Evolutionary conservation across 768 basidiomycete species (phyloP).

Genomic region (Pleurotus citrinopileatus): DNA sequence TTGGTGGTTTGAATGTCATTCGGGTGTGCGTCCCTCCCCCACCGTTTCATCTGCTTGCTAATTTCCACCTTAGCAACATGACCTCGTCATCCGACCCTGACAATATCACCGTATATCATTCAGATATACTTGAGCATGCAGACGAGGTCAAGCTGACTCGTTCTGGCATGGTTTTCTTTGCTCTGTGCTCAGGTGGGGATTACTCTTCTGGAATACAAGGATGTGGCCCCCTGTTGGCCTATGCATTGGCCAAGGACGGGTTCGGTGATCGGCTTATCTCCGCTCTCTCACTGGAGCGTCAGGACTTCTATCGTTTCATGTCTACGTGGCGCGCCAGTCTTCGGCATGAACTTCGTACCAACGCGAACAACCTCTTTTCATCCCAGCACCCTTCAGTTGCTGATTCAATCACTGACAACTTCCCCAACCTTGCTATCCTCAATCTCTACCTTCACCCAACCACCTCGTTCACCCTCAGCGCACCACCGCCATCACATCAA

Average conservation of each 20-base stretch:
- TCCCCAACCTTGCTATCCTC: conserved; percentile 32
- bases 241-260: conserved; percentile 18
- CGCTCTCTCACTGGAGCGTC: no score
- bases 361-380: conserved; percentile 18
- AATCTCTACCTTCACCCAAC: conserved; percentile 35
- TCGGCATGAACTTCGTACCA: conserved; percentile 1
- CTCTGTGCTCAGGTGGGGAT: no score
- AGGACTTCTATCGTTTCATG: no score
- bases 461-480: conserved; percentile 6
- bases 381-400: conserved; percentile 24
- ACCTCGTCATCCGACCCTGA: no score
- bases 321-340: conserved; percentile 11
- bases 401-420: conserved; percentile 20
- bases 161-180: no score
- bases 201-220: background rate
- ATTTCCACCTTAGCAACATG: background rate
- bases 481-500: background rate
- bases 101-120: no score
- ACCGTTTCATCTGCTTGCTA: conserved; percentile 24
- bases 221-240: conserved; percentile 13
- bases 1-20: conserved; percentile 39
- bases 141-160: no score
- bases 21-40: conserved; percentile 32
- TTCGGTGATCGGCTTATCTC: conserved; percentile 28
- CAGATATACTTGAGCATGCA: no score